Evolutionary conservation across 176 grass and related monocot species (phyloP).

Genomic region (Eremochloa ophiuroides): DNA sequence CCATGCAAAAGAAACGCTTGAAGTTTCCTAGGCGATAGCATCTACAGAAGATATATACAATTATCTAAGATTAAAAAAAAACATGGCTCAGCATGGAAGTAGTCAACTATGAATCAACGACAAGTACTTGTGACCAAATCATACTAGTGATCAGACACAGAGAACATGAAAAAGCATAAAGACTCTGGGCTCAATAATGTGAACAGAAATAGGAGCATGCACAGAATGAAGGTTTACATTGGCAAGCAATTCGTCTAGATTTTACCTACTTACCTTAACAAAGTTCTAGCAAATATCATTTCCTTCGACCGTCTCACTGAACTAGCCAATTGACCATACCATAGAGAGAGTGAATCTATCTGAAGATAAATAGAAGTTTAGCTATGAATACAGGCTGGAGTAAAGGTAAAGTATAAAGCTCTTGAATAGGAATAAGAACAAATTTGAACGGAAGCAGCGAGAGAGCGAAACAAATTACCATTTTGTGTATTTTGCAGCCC

Average conservation of each 20-base stretch:
- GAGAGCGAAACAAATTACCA: slow-evolving; percentile 38
- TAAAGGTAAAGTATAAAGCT: neutral
- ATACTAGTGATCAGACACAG: neutral
- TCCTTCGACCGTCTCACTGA: slow-evolving; percentile 59
- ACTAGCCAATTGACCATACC: slow-evolving; percentile 61
- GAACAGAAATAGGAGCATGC: neutral
- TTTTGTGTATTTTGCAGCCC: slow-evolving; percentile 57
- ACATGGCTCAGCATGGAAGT: neutral
- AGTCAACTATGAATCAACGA: neutral
- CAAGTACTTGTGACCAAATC: slow-evolving; percentile 12
- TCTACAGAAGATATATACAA: slow-evolving; percentile 42
- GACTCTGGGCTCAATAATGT: neutral
- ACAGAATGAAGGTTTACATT: slow-evolving; percentile 11
- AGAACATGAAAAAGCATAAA: slow-evolving; percentile 18
- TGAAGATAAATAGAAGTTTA: slow-evolving; percentile 31
- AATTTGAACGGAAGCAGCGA: neutral
- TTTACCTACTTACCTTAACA: slow-evolving; percentile 88
- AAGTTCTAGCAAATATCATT: slow-evolving; percentile 77
- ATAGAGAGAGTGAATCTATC: slow-evolving; percentile 82
- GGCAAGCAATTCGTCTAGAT: slow-evolving; percentile 5
- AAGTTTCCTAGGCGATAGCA: slow-evolving; percentile 75
- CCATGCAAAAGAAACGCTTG: slow-evolving; percentile 77
- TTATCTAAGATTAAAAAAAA: slow-evolving; percentile 18
- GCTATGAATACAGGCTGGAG: slow-evolving; percentile 13
- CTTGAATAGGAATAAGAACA: slow-evolving; percentile 3